Conservation (phyloP, 306 rosid genomes). For the Cucurbita pepo region DNA sequence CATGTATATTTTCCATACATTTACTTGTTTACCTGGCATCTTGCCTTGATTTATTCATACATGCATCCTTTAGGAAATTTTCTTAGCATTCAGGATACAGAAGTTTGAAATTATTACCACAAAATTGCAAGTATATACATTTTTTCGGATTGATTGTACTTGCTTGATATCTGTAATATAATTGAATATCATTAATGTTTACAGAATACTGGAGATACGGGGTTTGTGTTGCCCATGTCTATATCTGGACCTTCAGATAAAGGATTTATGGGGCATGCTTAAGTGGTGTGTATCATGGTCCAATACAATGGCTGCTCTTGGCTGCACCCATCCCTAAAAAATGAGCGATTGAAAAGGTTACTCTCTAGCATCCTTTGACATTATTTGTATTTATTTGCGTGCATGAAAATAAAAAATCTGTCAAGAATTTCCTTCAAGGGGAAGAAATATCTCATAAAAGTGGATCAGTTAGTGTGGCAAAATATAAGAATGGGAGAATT, state of each 20-base stretch:
- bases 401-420: neutral
- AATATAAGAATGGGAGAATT: neutral
- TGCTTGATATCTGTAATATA: neutral
- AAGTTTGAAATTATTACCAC: neutral
- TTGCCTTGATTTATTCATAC: neutral
- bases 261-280: neutral
- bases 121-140: neutral
- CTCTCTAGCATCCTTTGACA: neutral
- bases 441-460: neutral
- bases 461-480: neutral
- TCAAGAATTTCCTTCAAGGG: neutral
- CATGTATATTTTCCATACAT: neutral
- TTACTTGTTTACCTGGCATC: neutral
- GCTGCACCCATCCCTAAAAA: neutral
- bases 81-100: neutral
- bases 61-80: neutral
- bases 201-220: neutral
- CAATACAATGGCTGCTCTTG: slow-evolving; percentile 5
- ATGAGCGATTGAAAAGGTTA: slow-evolving; percentile 1
- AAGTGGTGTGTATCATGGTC: slow-evolving; percentile 3
- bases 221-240: slow-evolving; percentile 3
- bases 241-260: neutral
- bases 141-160: neutral
- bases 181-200: neutral
- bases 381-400: neutral